Base-by-base conservation (phyloP, 106 monocot genomes). In the Vanilla planifolia region DNA sequence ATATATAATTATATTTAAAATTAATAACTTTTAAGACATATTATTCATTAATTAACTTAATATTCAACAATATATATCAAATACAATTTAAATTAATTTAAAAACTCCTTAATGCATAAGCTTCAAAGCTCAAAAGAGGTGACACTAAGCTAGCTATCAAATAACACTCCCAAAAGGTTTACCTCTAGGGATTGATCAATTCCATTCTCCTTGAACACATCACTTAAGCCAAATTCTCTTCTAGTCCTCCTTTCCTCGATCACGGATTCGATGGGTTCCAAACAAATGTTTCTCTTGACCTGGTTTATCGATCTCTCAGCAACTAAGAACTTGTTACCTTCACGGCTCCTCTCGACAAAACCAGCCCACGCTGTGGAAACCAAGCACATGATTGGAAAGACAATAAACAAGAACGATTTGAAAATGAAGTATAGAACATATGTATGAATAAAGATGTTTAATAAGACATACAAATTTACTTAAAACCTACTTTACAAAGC, bases 321-420 rank as follows among this genome's bases (percentile, higher is more conserved):
- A 8, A 89, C 72, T 29, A 61, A 22, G 30, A 89, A 94, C 59
- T 94, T 94, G 68, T 76, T 83, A 8, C 85, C 89, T 19, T 83
- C 80, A 32, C 85, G 74, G 11, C 63, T 34, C 71, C 89, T 75
- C 73, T 89, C 94, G 34, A 80, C 65, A 79, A 94, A 94, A 25
- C 83, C 85, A 41, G 94, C 94, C 94, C 94, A 94, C 32, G 76
- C 96, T 80, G 74, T 30, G 62, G 35, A 60, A 51, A 51, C 17
- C 0, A 29, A 21, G 32, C 56, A 22, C 15, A n/a, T n/a, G n/a
- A n/a, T n/a, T n/a, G n/a, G n/a, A n/a, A n/a, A n/a, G n/a, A n/a
- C n/a, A n/a, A n/a, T n/a, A 32, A 73, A 52, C 15, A 64, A 11
- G 55, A 52, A 29, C 26, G 20, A 11, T 32, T 29, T 28, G 30